Base-by-base conservation (phyloP, 805 yeast species). In the Yarrowia yakushimensis region DNA sequence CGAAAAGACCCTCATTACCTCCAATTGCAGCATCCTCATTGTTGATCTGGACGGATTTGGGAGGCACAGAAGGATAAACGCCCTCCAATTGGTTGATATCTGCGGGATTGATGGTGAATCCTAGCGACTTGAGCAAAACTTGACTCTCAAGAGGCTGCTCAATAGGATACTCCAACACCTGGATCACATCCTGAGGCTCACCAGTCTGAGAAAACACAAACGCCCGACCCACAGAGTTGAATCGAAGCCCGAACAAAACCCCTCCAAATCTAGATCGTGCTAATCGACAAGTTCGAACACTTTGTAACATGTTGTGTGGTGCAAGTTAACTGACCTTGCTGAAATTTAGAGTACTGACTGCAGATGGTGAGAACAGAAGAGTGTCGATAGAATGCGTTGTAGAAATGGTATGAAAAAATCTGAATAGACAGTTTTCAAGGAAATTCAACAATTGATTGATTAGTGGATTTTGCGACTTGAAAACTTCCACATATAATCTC, bases 1-100 rank as follows among this genome's bases (percentile, higher is more conserved):
- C 87, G 71, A 89, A 92, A 11, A 90, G 81, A 22, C 97, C 98
- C 75, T 93, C 99, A 72, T 94, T 94, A 62, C 99, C 99, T 36
- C 92, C 90, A 50, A 90, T 86, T 5, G 96, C 96, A 42, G 80
- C 82, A 3, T 76, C 75, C 1, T 89, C 82, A 8, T 84, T 52
- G 74, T 83, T 59, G 73, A 77, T 20, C 72, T 77, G 74, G 69
- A 77, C 69, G 5, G 72, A 78, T 63, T 85, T 79, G 42, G 78
- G 83, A 0, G 96, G 96, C 63, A 79, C 82, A 11, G 90, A 82
- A 1, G 96, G 96, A 68, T 92, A 92, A 0, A 86, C 89, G 20
- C 97, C 97, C 71, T 85, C 89, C 41, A 86, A 78, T 73, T 91
- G 97, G 70, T 87, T 87, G 71, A 90, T 78, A 71, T 92, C 98